Evolutionary conservation across 1,139 yeast genomes (phyloP), one percentile per base, ranked within the genome.

Genomic region (Taphrina wiesneri): DNA sequence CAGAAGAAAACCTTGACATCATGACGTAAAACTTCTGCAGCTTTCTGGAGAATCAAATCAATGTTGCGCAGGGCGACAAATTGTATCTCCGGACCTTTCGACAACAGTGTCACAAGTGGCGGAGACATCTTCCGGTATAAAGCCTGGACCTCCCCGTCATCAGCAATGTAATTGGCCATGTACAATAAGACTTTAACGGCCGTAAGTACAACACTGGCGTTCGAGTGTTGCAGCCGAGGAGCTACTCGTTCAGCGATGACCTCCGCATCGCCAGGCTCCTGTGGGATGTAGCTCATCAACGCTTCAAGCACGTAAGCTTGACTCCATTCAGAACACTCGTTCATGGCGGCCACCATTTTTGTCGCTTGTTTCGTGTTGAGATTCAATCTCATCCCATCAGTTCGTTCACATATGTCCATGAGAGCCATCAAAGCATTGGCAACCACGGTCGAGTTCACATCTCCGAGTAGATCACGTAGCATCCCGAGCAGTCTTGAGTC

Each of bases 31-130:
- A 90, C 78, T 23, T 83, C 81, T 21, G 86, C 86, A 68, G 86
- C 82, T 51, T 90, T 85, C 67, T 91, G 81, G 39, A 91, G 80
- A 25, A 92, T 77, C 46, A 92, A 76, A 26, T 90, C 89, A 57
- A 91, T 87, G 74, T 92, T 92, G 73, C 97, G 79, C 68, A 92
- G 79, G 0, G 88, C 89, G 63, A 91, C 79, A 74, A 91, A 92
- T 75, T 91, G 96, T 47, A 90, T 81, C 75, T 92, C 97, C 0
- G 93, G 79, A 0, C 96, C 92, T 71, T 89, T 89, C 1, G 90
- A 81, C 67, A 92, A 78, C 56, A 91, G 76, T 7, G 92, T 83
- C 0, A 87, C 83, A 65, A 92, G 78, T 0, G 96, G 87, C 3
- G 86, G 83, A 0, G 96, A 90, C 59, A 91, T 77, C 69, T 89